phyloP scores from a whole-genome alignment of 306 rosid species.

The Rubus parviflorus region DNA sequence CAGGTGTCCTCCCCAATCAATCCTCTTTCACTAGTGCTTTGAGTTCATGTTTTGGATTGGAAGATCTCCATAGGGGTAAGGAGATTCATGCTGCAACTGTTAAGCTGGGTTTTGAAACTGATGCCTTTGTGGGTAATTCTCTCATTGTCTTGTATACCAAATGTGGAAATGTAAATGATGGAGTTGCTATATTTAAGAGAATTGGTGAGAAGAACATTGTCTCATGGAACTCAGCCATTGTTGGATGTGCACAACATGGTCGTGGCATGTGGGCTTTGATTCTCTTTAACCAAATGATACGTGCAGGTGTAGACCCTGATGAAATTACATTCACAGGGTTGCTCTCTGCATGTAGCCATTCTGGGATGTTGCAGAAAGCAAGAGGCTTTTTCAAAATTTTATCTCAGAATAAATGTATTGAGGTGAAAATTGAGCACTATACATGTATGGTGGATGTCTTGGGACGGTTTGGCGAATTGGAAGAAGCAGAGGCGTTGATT shows the following conservation, averaged over 20 bases:
- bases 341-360: conserved; percentile 82
- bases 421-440: conserved; percentile 67
- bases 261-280: conserved; percentile 55
- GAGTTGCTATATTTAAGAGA: conserved; percentile 51
- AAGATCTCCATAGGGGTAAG: conserved; percentile 67
- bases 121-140: conserved; percentile 66
- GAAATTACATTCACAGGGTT: conserved; percentile 79
- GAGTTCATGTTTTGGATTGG: conserved; percentile 80
- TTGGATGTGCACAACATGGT: conserved; percentile 85
- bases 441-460: conserved; percentile 76
- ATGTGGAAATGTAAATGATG: conserved; percentile 66
- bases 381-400: conserved; percentile 57
- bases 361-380: conserved; percentile 76
- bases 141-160: conserved; percentile 77
- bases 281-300: conserved; percentile 64
- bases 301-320: conserved; percentile 48
- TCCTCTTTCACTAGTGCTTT: conserved; percentile 83
- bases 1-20: conserved; percentile 57
- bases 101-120: conserved; percentile 59
- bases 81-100: conserved; percentile 44
- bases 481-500: conserved; percentile 68
- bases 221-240: conserved; percentile 73
- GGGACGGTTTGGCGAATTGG: conserved; percentile 69
- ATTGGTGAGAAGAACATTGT: conserved; percentile 56
- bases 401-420: conserved; percentile 30